Conservation (phyloP, 768 basidiomycete species). For the Ramaria sp. region DNA sequence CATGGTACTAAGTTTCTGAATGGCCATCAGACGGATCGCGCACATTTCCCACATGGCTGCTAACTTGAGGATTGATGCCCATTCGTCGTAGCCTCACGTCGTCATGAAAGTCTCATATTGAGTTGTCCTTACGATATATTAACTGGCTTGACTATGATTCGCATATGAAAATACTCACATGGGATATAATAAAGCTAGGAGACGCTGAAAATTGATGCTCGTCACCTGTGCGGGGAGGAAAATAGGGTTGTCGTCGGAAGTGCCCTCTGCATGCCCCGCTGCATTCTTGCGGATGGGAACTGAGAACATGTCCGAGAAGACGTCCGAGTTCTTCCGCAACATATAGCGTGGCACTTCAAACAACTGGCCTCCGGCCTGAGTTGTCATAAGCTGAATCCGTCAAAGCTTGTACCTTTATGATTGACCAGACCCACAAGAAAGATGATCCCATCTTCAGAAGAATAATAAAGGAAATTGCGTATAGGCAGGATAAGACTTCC, state of each 20-base stretch:
- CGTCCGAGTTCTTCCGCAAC: background rate
- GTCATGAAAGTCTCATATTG: too few species aligned
- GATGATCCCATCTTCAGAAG: too few species aligned
- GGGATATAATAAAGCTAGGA: background rate
- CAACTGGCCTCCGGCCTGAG: background rate
- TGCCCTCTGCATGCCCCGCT: background rate
- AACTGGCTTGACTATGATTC: too few species aligned
- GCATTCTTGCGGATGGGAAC: background rate
- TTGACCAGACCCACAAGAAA: too few species aligned
- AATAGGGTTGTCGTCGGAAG: background rate
- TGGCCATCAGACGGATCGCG: background rate
- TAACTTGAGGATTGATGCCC: background rate
- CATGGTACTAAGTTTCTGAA: background rate
- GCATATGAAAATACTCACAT: background rate
- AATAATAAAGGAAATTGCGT: too few species aligned
- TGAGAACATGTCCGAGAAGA: background rate
- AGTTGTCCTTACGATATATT: too few species aligned
- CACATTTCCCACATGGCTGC: constrained; percentile 4
- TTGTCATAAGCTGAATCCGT: too few species aligned
- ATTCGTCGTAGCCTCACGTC: background rate
- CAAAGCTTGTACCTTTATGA: too few species aligned
- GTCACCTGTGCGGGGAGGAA: background rate
- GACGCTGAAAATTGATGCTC: background rate
- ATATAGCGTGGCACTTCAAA: background rate
- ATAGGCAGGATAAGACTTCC: too few species aligned